Base-by-base conservation (phyloP, 345 rosid genomes). In the Schrenkiella parvula region DNA sequence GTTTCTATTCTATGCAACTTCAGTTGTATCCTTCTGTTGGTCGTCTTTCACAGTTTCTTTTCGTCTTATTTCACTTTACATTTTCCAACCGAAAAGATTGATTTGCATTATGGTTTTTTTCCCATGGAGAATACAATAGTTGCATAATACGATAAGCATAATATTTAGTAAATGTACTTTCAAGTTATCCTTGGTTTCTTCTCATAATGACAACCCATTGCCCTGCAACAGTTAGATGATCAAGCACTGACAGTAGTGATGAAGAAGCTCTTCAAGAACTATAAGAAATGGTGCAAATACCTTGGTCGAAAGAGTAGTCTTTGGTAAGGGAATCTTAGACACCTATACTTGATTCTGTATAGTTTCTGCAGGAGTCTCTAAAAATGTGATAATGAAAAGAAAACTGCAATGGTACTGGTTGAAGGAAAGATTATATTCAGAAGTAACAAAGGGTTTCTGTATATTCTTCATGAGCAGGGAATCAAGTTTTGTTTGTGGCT, bases 201-300 rank as follows among this genome's bases (percentile, higher is more conserved):
- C 71, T 70, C 64, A 31, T 17, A 19, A 15, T 63, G 60, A 47
- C 28, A 35, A 43, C 21, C 12, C 12, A 21, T 28, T 70, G 6
- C 68, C 39, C 48, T 70, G 63, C 52, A 19, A 39, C 79, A 95
- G 99, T 82, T 95, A 84, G 99, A 95, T 84, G 99, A 92, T 58
- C 86, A 87, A 71, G 98, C 99, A 42, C 50, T 95, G 79, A 92
- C 89, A 31, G 98, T 90, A 44, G 98, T 95, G 79, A 95, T 95
- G 99, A 95, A 92, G 90, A 95, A 89, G 70, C 93, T 95, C 77
- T 95, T 95, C 84, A 95, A 95, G 83, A 95, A 88, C 68, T 95
- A 95, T 80, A 95, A 95, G 78, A 92, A 90, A 71, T 92, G 98
- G 98, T 92, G 99, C 95, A 95, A 87, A 78, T 92, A 87, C 82